phyloP scores from a whole-genome alignment of 129 eudicot genomes.

The Kitagawia praeruptora region DNA sequence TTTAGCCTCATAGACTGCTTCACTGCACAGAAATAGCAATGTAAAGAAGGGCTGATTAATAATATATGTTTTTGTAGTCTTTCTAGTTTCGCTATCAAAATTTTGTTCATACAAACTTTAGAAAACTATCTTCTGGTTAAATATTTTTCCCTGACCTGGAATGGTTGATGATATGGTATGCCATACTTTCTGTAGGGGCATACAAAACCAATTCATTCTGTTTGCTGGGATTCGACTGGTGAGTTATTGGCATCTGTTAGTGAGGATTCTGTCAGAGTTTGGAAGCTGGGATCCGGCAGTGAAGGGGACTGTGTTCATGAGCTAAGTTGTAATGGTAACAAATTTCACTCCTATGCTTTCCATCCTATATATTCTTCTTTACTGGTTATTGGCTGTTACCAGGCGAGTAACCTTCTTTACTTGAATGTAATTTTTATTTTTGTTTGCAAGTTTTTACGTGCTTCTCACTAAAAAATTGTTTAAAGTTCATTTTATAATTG shows the following conservation, averaged over 20 bases:
- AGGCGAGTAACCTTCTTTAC: constrained; percentile 35
- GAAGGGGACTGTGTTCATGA: constrained; percentile 88
- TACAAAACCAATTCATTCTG: constrained; percentile 67
- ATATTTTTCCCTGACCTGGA: neutral
- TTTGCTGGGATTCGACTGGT: constrained; percentile 95
- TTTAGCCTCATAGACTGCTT: neutral
- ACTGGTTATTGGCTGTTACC: constrained; percentile 89
- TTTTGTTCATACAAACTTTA: neutral
- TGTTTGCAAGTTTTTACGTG: neutral
- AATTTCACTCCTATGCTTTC: constrained; percentile 88
- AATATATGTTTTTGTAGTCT: neutral
- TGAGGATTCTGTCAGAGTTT: constrained; percentile 87
- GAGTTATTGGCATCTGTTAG: constrained; percentile 91
- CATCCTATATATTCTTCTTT: constrained; percentile 78
- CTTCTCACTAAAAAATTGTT: neutral
- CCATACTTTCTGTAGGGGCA: constrained; percentile 22
- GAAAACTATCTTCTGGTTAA: neutral
- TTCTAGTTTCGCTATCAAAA: neutral
- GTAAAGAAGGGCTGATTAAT: neutral
- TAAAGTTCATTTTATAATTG: neutral
- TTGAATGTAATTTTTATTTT: neutral
- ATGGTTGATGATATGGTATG: neutral
- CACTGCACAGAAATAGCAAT: neutral
- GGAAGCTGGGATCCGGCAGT: constrained; percentile 70
- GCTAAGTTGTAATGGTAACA: constrained; percentile 84